These are phyloP conservation scores for Penicillium canescens DNA, from an alignment of 495 filamentous ascomycete genomes.

Conservation along the genomic window DNA sequence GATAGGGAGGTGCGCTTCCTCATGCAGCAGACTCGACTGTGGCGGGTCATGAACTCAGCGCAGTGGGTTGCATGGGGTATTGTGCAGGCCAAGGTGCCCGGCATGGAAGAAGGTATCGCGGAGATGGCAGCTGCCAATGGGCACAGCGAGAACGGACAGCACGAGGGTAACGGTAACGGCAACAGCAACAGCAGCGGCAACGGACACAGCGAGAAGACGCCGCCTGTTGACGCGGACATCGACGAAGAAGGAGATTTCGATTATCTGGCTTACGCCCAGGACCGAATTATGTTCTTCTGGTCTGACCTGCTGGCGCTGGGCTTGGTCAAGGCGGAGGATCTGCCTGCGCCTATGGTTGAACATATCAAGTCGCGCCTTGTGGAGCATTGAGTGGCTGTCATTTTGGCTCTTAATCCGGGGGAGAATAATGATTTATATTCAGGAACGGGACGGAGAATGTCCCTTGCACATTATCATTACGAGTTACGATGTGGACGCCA, in stretches of 20 bases:
- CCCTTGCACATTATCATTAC: constrained; percentile 8
- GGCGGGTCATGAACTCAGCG: constrained; percentile 83
- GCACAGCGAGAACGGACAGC: constrained; percentile 10
- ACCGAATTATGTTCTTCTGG: constrained; percentile 90
- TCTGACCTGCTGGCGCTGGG: constrained; percentile 78
- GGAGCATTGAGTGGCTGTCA: constrained; percentile 44
- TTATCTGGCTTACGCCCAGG: constrained; percentile 87
- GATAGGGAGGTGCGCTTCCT: constrained; percentile 68
- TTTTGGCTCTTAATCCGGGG: background rate
- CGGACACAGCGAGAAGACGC: constrained; percentile 12
- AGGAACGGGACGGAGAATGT: constrained; percentile 1
- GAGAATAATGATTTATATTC: background rate
- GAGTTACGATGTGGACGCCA: constrained; percentile 28
- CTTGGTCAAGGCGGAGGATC: constrained; percentile 67
- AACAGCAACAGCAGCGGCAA: constrained; percentile 1
- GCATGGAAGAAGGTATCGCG: constrained; percentile 45
- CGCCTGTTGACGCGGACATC: constrained; percentile 21
- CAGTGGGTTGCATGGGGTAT: constrained; percentile 97
- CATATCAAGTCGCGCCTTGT: constrained; percentile 59
- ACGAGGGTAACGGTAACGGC: constrained; percentile 8
- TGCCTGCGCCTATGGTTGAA: constrained; percentile 61
- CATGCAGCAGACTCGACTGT: constrained; percentile 74
- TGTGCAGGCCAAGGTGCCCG: constrained; percentile 85
- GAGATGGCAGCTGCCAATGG: constrained; percentile 16
- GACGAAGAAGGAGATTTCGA: constrained; percentile 75